Evolutionary conservation across 2,329 filamentous ascomycete genomes (phyloP).

Genomic region (Phialophora macrospora): DNA sequence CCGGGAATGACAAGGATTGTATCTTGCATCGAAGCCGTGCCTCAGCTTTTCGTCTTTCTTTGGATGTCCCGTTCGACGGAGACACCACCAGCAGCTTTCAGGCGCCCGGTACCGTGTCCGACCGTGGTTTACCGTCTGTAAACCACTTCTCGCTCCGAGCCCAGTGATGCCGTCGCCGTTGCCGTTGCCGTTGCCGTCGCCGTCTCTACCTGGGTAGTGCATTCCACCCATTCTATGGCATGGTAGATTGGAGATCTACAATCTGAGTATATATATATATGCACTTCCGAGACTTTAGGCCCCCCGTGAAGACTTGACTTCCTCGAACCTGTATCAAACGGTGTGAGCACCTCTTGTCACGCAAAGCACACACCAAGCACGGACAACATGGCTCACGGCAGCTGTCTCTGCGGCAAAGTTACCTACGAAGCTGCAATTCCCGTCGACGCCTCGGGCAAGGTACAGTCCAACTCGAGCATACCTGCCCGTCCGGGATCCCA

Average conservation of each 20-base stretch:
- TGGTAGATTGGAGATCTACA: background rate
- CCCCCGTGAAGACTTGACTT: background rate
- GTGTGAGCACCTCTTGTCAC: background rate
- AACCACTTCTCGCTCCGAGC: background rate
- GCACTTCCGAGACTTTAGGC: background rate
- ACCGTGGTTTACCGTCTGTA: background rate
- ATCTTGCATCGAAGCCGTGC: background rate
- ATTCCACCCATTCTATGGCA: background rate
- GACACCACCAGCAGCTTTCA: background rate
- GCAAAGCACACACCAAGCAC: background rate
- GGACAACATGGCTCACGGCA: background rate
- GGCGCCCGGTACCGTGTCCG: background rate
- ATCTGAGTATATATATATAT: background rate
- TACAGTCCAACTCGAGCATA: background rate
- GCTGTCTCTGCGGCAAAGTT: conserved; percentile 12
- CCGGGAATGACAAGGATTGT: conserved; percentile 17
- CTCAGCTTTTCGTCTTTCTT: background rate
- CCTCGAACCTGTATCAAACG: background rate
- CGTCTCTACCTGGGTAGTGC: background rate
- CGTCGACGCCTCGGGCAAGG: background rate
- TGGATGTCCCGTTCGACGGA: background rate
- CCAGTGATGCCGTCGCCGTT: background rate
- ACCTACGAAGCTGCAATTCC: conserved; percentile 1
- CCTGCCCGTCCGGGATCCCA: background rate
- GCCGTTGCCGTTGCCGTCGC: background rate